These are phyloP conservation scores for Populus simonii DNA, from an alignment of 345 rosid genomes.

Conservation along the genomic window DNA sequence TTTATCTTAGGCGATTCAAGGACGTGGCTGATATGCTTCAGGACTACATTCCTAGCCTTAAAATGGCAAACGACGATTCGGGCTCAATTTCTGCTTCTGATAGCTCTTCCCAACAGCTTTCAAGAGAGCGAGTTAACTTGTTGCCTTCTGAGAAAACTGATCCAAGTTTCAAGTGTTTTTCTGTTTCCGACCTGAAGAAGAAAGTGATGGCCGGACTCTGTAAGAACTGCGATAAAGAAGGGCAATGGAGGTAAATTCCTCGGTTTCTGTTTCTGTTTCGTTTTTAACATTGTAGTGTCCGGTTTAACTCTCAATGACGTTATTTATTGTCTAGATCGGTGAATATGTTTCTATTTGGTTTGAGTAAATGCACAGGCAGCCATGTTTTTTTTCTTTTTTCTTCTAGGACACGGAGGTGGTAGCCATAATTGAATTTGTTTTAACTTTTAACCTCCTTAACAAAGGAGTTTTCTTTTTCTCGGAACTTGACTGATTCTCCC, in stretches of 20 bases:
- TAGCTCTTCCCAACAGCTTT: constrained; percentile 41
- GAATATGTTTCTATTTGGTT: constrained; percentile 7
- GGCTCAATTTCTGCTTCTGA: constrained; percentile 53
- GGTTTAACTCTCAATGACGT: constrained; percentile 14
- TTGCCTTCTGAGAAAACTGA: constrained; percentile 42
- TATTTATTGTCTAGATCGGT: constrained; percentile 17
- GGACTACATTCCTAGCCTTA: constrained; percentile 78
- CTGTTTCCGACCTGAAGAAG: constrained; percentile 75
- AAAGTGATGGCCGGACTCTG: constrained; percentile 80
- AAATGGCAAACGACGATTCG: constrained; percentile 52
- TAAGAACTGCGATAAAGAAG: constrained; percentile 71
- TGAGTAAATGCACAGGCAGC: constrained; percentile 16
- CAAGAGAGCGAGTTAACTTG: constrained; percentile 54
- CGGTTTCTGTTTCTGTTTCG: too few species aligned
- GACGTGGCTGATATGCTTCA: constrained; percentile 85
- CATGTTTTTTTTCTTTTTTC: not conserved
- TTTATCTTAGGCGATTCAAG: constrained; percentile 57
- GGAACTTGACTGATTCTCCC: not conserved
- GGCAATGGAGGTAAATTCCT: constrained; percentile 78
- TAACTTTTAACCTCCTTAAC: not conserved
- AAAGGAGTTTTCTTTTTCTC: not conserved
- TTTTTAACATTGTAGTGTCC: not conserved
- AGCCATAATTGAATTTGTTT: not conserved
- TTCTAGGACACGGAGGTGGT: not conserved
- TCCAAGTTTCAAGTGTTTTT: constrained; percentile 74